These are phyloP conservation scores for Flaveria bidentis DNA, from an alignment of 129 eudicot species.

Conservation along the genomic window DNA sequence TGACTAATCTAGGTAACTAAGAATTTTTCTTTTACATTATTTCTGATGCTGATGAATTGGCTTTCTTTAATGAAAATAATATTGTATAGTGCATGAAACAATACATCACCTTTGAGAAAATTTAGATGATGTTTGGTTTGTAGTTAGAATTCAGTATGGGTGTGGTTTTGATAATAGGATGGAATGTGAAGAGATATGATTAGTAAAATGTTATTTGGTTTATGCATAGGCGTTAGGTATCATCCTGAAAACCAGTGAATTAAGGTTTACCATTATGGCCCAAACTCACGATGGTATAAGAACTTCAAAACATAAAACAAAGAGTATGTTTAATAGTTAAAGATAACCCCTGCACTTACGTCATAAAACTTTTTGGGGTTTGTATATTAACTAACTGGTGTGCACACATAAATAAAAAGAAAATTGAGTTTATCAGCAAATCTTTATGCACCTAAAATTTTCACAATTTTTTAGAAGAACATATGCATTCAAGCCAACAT, in stretches of 20 bases:
- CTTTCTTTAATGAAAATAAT: not conserved
- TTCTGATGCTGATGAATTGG: not conserved
- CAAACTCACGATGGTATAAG: too few species aligned
- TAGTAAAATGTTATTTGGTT: not conserved
- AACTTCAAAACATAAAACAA: too few species aligned
- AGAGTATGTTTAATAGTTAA: too few species aligned
- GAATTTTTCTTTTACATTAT: not conserved
- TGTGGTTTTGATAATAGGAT: not conserved
- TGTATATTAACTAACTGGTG: too few species aligned
- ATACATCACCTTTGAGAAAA: not conserved
- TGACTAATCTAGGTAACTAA: constrained; percentile 45
- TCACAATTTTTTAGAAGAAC: too few species aligned
- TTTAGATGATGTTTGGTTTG: not conserved
- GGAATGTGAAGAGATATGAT: not conserved
- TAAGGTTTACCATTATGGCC: not conserved
- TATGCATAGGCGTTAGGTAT: not conserved
- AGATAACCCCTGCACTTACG: too few species aligned
- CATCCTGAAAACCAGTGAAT: not conserved
- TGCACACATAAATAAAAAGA: too few species aligned
- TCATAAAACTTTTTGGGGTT: too few species aligned
- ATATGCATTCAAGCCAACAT: too few species aligned
- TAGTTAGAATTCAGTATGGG: not conserved
- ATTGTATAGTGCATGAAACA: not conserved
- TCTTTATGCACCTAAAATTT: too few species aligned
- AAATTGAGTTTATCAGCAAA: too few species aligned